Evolutionary conservation across 2,329 filamentous ascomycete genomes (phyloP), one percentile per base, ranked within the genome.

Genomic region (Nannizziopsis arthrosporioides): DNA sequence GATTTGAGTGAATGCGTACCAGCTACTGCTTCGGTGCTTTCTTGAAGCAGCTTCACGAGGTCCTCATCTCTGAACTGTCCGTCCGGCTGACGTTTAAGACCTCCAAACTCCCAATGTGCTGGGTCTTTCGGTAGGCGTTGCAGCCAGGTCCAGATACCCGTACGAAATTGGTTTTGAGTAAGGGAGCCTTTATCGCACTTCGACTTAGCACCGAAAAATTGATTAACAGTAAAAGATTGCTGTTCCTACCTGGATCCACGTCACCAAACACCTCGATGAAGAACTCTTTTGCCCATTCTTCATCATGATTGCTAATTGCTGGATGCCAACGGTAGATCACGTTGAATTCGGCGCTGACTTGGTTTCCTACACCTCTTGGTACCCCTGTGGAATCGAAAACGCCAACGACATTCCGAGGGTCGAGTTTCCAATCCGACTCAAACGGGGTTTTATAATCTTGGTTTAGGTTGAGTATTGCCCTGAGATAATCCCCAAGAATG

Each of bases 221-320:
- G 3, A 17, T 5, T 8, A 44, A 11, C n/a, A 38, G 35, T 4
- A n/a, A 42, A 30, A 11, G 35, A 7, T 19, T 22, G 17, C 22
- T 18, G 11, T 27, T n/a, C 46, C 36, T 43, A 48, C 46, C 37
- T 14, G 46, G 38, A 43, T 50, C 46, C 3, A 38, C 36, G 17
- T 42, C 43, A 59, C 53, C 48, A 14, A 57, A 53, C 10, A 53
- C 32, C n/a, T 49, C 61, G 0, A 62, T 61, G 57, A 80, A 82
- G 53, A 81, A 75, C 7, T 78, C 72, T 54, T 83, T 71, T n/a
- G 84, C 80, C 82, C 84, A 88, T 51, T 77, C 71, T 54, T 86
- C 83, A 57, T 89, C 84, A 54, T 76, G 77, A 43, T 77, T 73
- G 3, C 70, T 71, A 54, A 87, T 80, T 55, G 80, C 80, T 2